Base-by-base conservation (phyloP, 2,329 filamentous ascomycete species). In the Penicillium griseofulvum region DNA sequence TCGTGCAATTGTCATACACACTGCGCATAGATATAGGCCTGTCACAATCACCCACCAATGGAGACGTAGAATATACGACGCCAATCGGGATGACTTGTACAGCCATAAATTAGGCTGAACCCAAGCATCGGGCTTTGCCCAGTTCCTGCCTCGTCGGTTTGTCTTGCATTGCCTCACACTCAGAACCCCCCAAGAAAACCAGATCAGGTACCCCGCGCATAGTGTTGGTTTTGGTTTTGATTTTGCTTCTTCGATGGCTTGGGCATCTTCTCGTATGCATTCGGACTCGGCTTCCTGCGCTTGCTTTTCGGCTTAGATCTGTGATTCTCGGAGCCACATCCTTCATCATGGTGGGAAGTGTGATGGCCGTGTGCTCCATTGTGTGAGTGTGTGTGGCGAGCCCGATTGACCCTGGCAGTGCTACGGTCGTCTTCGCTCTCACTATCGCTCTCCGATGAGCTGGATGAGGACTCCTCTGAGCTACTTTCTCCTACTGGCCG, bases 401-500 rank as follows among this genome's bases (percentile, higher is more conserved):
- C 38, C 34, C 47, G 43, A 7, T 51, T 45, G 22, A 31, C 41
- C 28, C 51, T 33, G 7, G 44, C 24, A 14, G 43, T 48, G 7
- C 62, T 61, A 26, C 64, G 61, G 52, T 71, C 68, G 41, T 56
- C 51, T 38, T 74, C 72, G 29, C 68, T 71, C 39, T 76, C 75
- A 14, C 74, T 76, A 46, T 78, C 81, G 5, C 78, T 78, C n/a
- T 79, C 75, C 12, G 78, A 78, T 1, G 79, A 81, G 43, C 80
- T 81, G 14, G 85, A 86, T 26, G 48, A 50, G 9, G 74, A 77
- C 63, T 79, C 76, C n/a, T 79, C 76, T 17, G 75, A 77, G 56
- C 87, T 91, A 31, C 89, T 94, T 72, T 97, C 93, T 71, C 89
- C 91, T 4, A 91, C 86, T 11, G 81, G 84, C 63, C 88, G 89